Evolutionary conservation across 2,329 filamentous ascomycete genomes (phyloP).

Genomic region (Aspergillus transmontanensis): DNA sequence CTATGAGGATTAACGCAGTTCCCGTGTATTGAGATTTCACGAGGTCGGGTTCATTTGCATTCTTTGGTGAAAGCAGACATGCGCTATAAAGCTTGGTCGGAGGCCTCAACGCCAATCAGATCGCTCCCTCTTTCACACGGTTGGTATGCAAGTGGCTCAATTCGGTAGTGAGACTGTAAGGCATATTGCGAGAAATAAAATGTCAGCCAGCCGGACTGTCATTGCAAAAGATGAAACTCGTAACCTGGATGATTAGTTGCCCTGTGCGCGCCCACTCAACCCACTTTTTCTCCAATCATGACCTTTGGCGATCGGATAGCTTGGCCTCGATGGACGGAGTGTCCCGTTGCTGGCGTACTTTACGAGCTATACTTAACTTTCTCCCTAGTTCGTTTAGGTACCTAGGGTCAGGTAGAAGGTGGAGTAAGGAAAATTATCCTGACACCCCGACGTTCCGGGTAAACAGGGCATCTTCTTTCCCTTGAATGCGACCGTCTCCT

Average conservation of each 20-base stretch:
- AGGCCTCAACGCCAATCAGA: slow-evolving; percentile 13
- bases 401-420: not conserved
- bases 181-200: slow-evolving; percentile 6
- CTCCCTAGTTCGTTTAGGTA: not conserved
- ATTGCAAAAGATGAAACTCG: slow-evolving; percentile 4
- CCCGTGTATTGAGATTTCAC: slow-evolving; percentile 3
- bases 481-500: not conserved
- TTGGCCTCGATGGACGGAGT: not conserved
- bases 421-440: not conserved
- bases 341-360: not conserved
- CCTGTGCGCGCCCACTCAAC: slow-evolving; percentile 5
- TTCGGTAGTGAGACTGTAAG: slow-evolving; percentile 15
- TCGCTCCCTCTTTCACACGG: not conserved
- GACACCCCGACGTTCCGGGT: not conserved
- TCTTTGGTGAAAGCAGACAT: not conserved
- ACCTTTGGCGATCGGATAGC: not conserved
- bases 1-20: not conserved
- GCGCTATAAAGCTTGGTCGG: slow-evolving; percentile 25
- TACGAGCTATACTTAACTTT: not conserved
- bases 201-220: not conserved
- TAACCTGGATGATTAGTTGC: not conserved
- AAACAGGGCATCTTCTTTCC: not conserved
- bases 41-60: not conserved
- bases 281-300: slow-evolving; percentile 2
- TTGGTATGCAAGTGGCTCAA: slow-evolving; percentile 18